phyloP scores from a whole-genome alignment of 1,284 basidiomycete genomes.

The Serendipita sp. region DNA sequence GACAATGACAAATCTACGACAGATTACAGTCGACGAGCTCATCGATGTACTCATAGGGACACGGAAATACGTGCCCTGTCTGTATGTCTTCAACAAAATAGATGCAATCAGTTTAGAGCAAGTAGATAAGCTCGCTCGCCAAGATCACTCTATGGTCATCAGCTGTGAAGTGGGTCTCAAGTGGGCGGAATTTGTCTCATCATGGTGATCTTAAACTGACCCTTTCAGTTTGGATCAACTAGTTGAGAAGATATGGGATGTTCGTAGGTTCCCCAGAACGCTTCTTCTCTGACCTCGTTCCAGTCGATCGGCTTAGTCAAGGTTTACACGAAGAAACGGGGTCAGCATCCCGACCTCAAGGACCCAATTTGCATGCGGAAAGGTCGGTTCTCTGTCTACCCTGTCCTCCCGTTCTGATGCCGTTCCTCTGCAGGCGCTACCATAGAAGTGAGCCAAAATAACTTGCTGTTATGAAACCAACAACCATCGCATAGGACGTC shows the following conservation, averaged over 20 bases:
- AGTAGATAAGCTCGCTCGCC: constrained; percentile 75
- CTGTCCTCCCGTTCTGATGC: too few species aligned
- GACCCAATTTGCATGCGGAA: constrained; percentile 90
- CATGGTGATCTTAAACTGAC: constrained; percentile 9
- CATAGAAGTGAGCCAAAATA: constrained; percentile 51
- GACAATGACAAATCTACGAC: constrained; percentile 8
- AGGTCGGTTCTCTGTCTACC: constrained; percentile 27
- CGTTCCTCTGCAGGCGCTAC: constrained; percentile 36
- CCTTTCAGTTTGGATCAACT: constrained; percentile 65
- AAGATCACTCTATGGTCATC: constrained; percentile 83
- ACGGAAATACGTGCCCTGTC: constrained; percentile 87
- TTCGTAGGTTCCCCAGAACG: constrained; percentile 9
- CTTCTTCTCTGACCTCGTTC: constrained; percentile 1
- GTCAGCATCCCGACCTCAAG: constrained; percentile 77
- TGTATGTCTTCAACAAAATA: constrained; percentile 92
- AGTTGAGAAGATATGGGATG: constrained; percentile 79
- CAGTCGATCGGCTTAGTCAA: constrained; percentile 68
- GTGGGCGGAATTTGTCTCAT: constrained; percentile 25
- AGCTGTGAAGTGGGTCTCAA: constrained; percentile 87
- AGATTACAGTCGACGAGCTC: constrained; percentile 95
- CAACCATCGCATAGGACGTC: constrained; percentile 40
- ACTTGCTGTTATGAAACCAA: not conserved
- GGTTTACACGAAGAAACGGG: constrained; percentile 93
- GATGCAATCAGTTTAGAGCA: constrained; percentile 85
- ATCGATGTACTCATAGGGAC: constrained; percentile 95